A percentile compares a stretch with the other conserved stretches of the same genome.
Evolutionary conservation across 805 yeast species (phyloP).

Genomic region (Saccharomyces mikatae): DNA sequence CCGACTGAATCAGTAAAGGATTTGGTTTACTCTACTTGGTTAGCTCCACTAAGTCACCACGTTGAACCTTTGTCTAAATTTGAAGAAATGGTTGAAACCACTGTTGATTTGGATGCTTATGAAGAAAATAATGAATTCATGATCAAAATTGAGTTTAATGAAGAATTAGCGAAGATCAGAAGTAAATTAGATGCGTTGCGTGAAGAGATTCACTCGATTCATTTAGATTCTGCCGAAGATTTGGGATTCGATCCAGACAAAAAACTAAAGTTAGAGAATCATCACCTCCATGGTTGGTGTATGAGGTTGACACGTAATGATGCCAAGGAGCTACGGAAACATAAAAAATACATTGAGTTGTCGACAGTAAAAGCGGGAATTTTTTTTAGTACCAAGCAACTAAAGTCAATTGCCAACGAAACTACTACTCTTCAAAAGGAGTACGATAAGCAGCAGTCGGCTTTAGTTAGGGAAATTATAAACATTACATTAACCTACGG

Average conservation of each 20-base stretch:
- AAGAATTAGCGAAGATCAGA: conserved; percentile 55
- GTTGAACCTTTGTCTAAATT: conserved; percentile 51
- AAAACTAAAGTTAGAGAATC: conserved; percentile 82
- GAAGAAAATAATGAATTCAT: conserved; percentile 70
- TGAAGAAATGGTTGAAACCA: conserved; percentile 83
- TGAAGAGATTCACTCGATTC: conserved; percentile 49
- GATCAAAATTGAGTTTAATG: conserved; percentile 86
- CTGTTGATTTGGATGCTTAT: conserved; percentile 78
- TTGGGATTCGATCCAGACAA: conserved; percentile 77
- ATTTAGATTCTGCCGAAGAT: conserved; percentile 60
- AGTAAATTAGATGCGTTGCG: conserved; percentile 47
- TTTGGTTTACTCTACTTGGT: conserved; percentile 47
- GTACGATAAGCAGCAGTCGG: conserved; percentile 67
- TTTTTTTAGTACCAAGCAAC: conserved; percentile 67
- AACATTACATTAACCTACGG: conserved; percentile 73
- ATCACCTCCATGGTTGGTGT: conserved; percentile 88
- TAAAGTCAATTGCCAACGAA: conserved; percentile 52
- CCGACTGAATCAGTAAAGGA: conserved; percentile 17
- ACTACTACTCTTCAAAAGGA: conserved; percentile 52
- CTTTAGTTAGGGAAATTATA: conserved; percentile 76
- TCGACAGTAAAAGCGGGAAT: conserved; percentile 95
- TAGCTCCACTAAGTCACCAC: conserved; percentile 44
- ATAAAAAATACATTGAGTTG: conserved; percentile 58
- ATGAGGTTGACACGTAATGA: conserved; percentile 87
- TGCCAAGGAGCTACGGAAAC: conserved; percentile 62